Evolutionary conservation across 139 green algal genomes (phyloP).

Genomic region (Chlorella sp.): DNA sequence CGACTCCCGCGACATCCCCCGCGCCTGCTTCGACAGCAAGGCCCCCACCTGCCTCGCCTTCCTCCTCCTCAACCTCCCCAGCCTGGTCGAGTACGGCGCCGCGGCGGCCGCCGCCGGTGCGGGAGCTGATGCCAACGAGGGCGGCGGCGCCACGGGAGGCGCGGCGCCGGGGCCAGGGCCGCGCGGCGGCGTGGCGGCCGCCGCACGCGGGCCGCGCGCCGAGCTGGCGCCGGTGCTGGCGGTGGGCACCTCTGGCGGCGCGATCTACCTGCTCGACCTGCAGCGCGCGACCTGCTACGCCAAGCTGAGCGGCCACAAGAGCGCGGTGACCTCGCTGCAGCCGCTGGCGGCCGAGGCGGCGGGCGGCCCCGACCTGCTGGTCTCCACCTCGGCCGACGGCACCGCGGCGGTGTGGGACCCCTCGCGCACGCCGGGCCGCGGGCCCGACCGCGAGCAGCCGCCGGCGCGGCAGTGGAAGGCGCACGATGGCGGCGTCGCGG

Average conservation of each 20-base stretch:
- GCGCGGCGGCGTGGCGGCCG: too few species aligned
- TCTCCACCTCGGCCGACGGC: slow-evolving; percentile 53
- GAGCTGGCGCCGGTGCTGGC: slow-evolving; percentile 49
- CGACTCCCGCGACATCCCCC: slow-evolving; percentile 41
- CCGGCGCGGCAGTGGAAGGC: slow-evolving; percentile 53
- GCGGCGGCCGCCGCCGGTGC: too few species aligned
- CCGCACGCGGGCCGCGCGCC: too few species aligned
- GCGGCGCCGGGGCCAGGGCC: too few species aligned
- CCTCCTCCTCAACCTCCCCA: slow-evolving; percentile 36
- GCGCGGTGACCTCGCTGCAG: slow-evolving; percentile 41
- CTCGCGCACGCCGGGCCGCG: slow-evolving; percentile 25
- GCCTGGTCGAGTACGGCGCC: slow-evolving; percentile 23
- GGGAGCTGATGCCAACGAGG: too few species aligned
- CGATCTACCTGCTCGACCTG: slow-evolving; percentile 47
- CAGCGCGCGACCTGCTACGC: slow-evolving; percentile 38
- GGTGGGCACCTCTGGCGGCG: slow-evolving; percentile 49
- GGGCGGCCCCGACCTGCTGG: slow-evolving; percentile 44
- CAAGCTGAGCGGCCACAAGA: slow-evolving; percentile 51
- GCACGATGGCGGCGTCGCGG: slow-evolving; percentile 49
- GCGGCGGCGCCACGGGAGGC: too few species aligned
- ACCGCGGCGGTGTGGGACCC: slow-evolving; percentile 63
- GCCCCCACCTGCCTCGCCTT: slow-evolving; percentile 50
- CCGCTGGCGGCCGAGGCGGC: slow-evolving; percentile 30
- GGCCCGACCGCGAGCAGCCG: slow-evolving; percentile 36
- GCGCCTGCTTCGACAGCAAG: slow-evolving; percentile 50